phyloP scores from a whole-genome alignment of 352 stramenopile genomes.

The Pythium oligandrum region DNA sequence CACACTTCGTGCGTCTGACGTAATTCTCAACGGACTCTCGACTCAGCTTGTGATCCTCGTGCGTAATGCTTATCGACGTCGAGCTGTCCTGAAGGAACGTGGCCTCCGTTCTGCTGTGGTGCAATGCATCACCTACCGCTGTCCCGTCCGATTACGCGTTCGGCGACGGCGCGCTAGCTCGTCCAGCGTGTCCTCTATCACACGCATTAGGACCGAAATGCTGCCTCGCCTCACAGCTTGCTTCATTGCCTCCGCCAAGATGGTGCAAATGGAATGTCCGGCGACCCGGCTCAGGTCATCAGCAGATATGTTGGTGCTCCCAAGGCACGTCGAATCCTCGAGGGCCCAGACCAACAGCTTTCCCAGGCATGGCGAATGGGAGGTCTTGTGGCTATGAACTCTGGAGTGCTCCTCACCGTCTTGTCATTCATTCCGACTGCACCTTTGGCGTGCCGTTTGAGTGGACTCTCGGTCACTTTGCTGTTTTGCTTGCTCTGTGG shows the following conservation, averaged over 20 bases:
- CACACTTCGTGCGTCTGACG: conserved; percentile 1
- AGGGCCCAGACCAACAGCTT: too few relatives aligned
- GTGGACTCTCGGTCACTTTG: not conserved
- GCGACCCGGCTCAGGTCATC: conserved; percentile 8
- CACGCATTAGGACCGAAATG: too few relatives aligned
- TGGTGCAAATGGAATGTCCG: conserved; percentile 20
- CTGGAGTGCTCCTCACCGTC: conserved; percentile 4
- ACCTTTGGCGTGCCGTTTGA: not conserved
- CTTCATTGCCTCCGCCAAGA: conserved; percentile 18
- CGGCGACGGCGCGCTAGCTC: too few relatives aligned
- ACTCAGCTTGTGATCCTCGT: conserved; percentile 26
- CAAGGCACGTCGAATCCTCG: too few relatives aligned
- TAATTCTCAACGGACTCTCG: conserved; percentile 21
- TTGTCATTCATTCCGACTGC: not conserved
- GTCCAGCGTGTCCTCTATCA: too few relatives aligned
- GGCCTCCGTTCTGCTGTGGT: conserved; percentile 15
- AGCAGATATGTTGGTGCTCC: not conserved
- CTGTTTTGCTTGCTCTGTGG: not conserved
- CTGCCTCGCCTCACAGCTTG: conserved; percentile 11
- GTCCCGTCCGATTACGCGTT: conserved; percentile 12
- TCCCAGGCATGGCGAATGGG: not conserved
- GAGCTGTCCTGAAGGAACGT: conserved; percentile 9
- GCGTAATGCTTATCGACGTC: conserved; percentile 23
- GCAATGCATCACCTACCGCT: conserved; percentile 27
- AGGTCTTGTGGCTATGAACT: conserved; percentile 7